Evolutionary conservation across 805 yeast species (phyloP), one percentile per base, ranked within the genome.

Genomic region (Ogataea ganodermae): DNA sequence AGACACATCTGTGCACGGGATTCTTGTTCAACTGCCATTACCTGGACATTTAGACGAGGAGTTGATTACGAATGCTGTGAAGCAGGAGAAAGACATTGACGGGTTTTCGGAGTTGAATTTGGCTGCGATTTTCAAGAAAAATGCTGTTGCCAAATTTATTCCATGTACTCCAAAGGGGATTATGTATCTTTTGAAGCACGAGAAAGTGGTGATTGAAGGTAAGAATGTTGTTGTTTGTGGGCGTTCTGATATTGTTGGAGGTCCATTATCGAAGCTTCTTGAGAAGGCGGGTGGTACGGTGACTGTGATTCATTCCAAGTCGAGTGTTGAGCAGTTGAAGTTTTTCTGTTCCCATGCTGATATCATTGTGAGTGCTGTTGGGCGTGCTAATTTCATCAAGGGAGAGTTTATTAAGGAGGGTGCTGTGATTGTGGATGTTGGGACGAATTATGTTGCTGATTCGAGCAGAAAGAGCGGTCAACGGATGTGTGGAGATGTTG

Each of bases 81-180:
- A 75, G 9, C 79, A 87, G 13, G 81, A 78, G 36, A 92, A 92
- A 71, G 99, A 92, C 61, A 96, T 94, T 39, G 99, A 92, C 67
- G 99, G 99, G 1, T 94, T 92, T 61, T 94, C 91, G 35, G 82
- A 90, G 46, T 77, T 75, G 60, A 94, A 94, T 66, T 83, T 89
- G 48, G 98, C 97, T 50, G 97, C 92, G 63, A 76, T 92, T 49
- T 80, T 91, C 58, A 89, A 90, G 69, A 82, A 87, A 56, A 89
- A 89, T 44, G 97, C 97, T 18, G 64, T 72, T 30, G 96, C 97
- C 26, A 69, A 73, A 50, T 91, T 89, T 68, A 75, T 84, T 55
- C 98, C 99, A 28, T 92, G 98, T 72, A 92, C 99, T 23, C 99
- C 99, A 46, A 83, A 84, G 69, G 99, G 99, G 49, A 81, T 90